Conservation (phyloP, 768 basidiomycete species). For the Dioszegia hungarica region DNA sequence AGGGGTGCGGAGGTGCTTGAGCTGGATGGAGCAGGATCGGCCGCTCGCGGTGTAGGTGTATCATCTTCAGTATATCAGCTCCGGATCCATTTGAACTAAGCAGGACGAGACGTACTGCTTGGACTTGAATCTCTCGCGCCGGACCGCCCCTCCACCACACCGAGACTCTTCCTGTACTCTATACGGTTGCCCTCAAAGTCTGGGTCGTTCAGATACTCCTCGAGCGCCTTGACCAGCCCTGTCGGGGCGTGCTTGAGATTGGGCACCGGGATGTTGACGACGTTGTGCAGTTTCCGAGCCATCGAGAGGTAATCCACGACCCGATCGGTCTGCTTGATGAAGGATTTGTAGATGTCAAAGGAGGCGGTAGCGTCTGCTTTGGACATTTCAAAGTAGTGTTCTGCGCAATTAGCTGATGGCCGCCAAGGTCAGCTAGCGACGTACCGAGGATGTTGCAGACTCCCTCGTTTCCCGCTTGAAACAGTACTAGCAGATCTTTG, state of each 20-base stretch:
- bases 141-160: constrained; percentile 55
- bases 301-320: constrained; percentile 83
- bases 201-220: constrained; percentile 93
- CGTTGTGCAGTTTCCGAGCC: constrained; percentile 85
- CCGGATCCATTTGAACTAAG: neutral
- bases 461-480: constrained; percentile 95
- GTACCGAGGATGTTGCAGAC: constrained; percentile 58
- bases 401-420: constrained; percentile 46
- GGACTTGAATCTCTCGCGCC: constrained; percentile 22
- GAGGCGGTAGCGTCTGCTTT: constrained; percentile 83
- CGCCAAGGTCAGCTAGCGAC: constrained; percentile 5
- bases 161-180: constrained; percentile 83
- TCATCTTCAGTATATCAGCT: neutral
- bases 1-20: constrained; percentile 21
- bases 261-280: constrained; percentile 89
- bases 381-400: constrained; percentile 98
- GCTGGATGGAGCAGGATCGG: constrained; percentile 18
- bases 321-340: constrained; percentile 89
- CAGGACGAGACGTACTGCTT: neutral
- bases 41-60: neutral
- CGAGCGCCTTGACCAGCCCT: constrained; percentile 82
- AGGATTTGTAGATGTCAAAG: constrained; percentile 80
- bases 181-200: constrained; percentile 92
- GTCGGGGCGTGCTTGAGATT: constrained; percentile 91
- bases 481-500: constrained; percentile 90